A percentile compares a stretch with the other conserved stretches of the same genome.
These are phyloP conservation scores for Cladosporium colombiae DNA, from an alignment of 2,329 filamentous ascomycete species.

Conservation along the genomic window DNA sequence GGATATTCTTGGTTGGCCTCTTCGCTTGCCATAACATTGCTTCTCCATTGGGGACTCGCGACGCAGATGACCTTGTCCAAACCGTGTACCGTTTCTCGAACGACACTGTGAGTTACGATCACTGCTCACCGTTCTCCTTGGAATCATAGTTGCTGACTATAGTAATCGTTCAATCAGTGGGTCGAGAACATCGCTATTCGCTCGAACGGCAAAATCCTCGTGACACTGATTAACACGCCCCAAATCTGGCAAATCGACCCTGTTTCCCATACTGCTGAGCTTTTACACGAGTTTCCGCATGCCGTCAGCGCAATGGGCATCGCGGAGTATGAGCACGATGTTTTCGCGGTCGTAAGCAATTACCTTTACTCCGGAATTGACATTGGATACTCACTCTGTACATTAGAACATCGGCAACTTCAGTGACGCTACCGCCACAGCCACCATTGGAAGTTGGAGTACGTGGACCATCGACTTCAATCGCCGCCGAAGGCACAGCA, in stretches of 20 bases:
- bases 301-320: constrained; percentile 21
- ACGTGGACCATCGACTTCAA: constrained; percentile 20
- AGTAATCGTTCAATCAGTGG: constrained; percentile 24
- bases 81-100: not conserved
- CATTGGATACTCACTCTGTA: not conserved
- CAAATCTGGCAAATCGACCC: constrained; percentile 26
- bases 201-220: constrained; percentile 37
- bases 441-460: constrained; percentile 20
- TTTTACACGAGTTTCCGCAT: constrained; percentile 22
- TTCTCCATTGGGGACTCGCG: not conserved
- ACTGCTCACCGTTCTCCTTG: not conserved
- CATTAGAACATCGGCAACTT: constrained; percentile 20
- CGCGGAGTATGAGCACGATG: constrained; percentile 22
- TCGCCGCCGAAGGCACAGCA: not conserved
- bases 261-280: constrained; percentile 12
- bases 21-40: not conserved
- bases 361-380: not conserved
- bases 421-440: not conserved
- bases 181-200: constrained; percentile 39
- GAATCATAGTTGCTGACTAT: not conserved
- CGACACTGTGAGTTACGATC: not conserved
- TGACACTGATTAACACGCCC: constrained; percentile 33
- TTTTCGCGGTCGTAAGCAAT: constrained; percentile 20
- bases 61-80: not conserved
- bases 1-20: not conserved